Conservation (phyloP, 805 yeast species). For the Danielia oregonensis region DNA sequence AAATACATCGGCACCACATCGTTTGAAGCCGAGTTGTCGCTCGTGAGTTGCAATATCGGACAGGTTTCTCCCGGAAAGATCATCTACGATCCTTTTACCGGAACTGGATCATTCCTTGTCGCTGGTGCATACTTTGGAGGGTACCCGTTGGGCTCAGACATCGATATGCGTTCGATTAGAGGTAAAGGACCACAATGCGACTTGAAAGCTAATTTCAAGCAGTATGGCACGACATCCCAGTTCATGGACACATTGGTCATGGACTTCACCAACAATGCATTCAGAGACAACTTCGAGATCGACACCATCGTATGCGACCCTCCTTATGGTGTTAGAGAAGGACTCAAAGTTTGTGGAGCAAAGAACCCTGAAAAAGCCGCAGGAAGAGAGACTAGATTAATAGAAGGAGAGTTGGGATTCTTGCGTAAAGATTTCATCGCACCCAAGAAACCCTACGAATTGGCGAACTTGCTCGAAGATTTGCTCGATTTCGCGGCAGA, state of each 20-base stretch:
- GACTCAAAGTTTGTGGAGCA: conserved; percentile 89
- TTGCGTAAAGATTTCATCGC: conserved; percentile 81
- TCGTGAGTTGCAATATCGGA: conserved; percentile 84
- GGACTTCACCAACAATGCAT: conserved; percentile 92
- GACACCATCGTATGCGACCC: conserved; percentile 94
- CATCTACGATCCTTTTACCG: conserved; percentile 92
- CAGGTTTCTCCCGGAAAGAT: conserved; percentile 63
- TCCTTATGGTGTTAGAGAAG: conserved; percentile 96
- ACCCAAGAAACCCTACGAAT: conserved; percentile 85
- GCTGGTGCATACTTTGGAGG: conserved; percentile 88
- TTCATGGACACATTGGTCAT: conserved; percentile 79
- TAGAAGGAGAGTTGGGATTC: conserved; percentile 76
- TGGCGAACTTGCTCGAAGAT: conserved; percentile 75
- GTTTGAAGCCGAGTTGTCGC: conserved; percentile 88
- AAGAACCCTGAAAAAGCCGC: conserved; percentile 59
- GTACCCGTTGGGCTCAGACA: conserved; percentile 79
- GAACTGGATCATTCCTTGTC: conserved; percentile 91
- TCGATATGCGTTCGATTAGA: conserved; percentile 73
- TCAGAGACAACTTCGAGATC: conserved; percentile 56
- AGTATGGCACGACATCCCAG: conserved; percentile 55
- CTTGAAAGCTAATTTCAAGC: conserved; percentile 65
- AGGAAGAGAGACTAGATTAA: conserved; percentile 71
- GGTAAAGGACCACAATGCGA: conserved; percentile 59
- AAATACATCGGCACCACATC: conserved; percentile 94
- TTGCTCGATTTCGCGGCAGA: conserved; percentile 67